Percentiles rank a stretch among this genome's conserved stretches.
phyloP scores from a whole-genome alignment of 257 asterid genomes.

The Solanum boliviense region DNA sequence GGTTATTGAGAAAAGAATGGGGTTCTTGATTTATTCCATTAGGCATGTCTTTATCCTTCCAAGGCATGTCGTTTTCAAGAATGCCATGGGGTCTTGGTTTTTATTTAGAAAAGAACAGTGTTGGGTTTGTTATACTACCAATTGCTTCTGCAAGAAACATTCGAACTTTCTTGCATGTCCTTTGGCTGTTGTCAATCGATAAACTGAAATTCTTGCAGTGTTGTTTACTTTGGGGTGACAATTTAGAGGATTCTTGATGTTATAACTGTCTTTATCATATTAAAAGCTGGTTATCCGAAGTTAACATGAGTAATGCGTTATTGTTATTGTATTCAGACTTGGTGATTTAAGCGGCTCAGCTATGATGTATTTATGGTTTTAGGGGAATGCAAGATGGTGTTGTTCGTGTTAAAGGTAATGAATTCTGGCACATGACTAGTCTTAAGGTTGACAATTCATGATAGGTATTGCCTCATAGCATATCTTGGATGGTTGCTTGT shows the following conservation, averaged over 20 bases:
- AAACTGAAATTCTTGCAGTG: background rate
- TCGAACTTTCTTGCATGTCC: background rate
- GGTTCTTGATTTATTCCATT: background rate
- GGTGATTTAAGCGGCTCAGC: background rate
- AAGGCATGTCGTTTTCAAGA: background rate
- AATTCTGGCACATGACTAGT: conserved; percentile 97
- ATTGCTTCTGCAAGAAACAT: background rate
- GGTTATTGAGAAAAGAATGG: background rate
- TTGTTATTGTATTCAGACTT: background rate
- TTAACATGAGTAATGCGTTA: background rate
- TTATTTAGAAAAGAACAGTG: background rate
- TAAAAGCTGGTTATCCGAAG: background rate
- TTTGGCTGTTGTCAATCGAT: background rate
- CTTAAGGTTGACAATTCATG: conserved; percentile 50
- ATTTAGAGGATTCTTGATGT: background rate
- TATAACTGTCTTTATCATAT: background rate
- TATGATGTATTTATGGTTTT: background rate
- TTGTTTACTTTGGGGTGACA: background rate
- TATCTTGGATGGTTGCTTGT: background rate
- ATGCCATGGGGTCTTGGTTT: background rate
- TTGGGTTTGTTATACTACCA: background rate
- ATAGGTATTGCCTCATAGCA: conserved; percentile 37
- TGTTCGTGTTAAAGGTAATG: conserved; percentile 79
- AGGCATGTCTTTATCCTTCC: too few relatives aligned
- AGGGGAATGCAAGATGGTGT: conserved; percentile 49